These are phyloP conservation scores for Zygoascus bituminiphila DNA, from an alignment of 805 yeast genomes.

Conservation along the genomic window DNA sequence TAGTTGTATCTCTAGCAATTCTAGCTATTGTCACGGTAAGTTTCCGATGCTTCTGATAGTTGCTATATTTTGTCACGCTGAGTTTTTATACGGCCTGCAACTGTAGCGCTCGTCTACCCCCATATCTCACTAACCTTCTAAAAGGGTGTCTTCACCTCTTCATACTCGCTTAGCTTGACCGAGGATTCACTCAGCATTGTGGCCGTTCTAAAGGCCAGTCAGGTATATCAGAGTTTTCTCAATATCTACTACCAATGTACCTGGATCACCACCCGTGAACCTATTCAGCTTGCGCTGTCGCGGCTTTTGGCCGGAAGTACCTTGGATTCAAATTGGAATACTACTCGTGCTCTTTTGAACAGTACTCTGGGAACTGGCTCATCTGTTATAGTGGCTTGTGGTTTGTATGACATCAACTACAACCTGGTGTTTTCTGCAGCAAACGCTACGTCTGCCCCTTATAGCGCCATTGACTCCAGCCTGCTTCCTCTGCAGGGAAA, in stretches of 20 bases:
- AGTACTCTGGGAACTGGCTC: slow-evolving; percentile 54
- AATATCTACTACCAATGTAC: slow-evolving; percentile 59
- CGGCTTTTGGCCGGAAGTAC: slow-evolving; percentile 67
- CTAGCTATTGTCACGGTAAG: slow-evolving; percentile 54
- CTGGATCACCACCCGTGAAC: slow-evolving; percentile 54
- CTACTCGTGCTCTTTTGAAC: slow-evolving; percentile 41
- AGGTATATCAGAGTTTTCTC: slow-evolving; percentile 59
- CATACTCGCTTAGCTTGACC: slow-evolving; percentile 51
- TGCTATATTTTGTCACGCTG: too few relatives aligned
- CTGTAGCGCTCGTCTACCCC: too few relatives aligned
- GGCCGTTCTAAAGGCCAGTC: slow-evolving; percentile 74
- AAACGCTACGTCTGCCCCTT: slow-evolving; percentile 21
- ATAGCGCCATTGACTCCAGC: slow-evolving; percentile 28
- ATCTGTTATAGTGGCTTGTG: slow-evolving; percentile 41
- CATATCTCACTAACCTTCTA: background rate
- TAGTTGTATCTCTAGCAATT: slow-evolving; percentile 57
- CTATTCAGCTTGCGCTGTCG: slow-evolving; percentile 52
- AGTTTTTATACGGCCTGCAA: too few relatives aligned
- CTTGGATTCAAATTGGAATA: slow-evolving; percentile 40
- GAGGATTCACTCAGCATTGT: slow-evolving; percentile 68
- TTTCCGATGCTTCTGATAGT: too few relatives aligned
- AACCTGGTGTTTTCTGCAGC: slow-evolving; percentile 31
- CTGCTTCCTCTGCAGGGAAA: slow-evolving; percentile 41
- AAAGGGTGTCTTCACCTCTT: slow-evolving; percentile 33
- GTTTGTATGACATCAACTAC: slow-evolving; percentile 56